Conservation (phyloP, 352 stramenopile species). For the Globisporangium carolinianum region DNA sequence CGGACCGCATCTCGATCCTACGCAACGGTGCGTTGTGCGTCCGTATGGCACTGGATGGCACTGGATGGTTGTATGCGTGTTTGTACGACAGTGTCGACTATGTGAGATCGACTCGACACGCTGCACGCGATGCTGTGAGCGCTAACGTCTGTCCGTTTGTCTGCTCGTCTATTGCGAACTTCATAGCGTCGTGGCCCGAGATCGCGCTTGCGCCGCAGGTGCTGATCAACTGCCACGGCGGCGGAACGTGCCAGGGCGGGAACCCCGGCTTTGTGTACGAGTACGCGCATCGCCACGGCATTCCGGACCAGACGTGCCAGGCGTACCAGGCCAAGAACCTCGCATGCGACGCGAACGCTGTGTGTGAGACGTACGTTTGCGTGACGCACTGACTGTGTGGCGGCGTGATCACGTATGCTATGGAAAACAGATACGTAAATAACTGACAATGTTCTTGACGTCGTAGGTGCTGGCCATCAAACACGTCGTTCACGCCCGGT, state of each 20-base stretch:
- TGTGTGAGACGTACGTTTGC: slow-evolving; percentile 71
- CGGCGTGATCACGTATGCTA: neutral
- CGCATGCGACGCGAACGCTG: slow-evolving; percentile 60
- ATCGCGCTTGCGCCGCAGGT: slow-evolving; percentile 76
- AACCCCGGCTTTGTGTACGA: slow-evolving; percentile 82
- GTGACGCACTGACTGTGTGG: neutral
- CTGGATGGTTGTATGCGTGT: neutral
- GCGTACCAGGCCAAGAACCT: slow-evolving; percentile 87
- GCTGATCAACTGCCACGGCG: slow-evolving; percentile 81
- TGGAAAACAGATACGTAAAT: neutral
- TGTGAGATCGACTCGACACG: no score
- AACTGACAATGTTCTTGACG: neutral
- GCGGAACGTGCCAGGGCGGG: slow-evolving; percentile 68
- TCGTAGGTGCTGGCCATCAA: slow-evolving; percentile 77
- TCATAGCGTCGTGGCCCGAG: slow-evolving; percentile 65
- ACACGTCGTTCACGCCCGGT: slow-evolving; percentile 80
- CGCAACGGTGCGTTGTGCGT: slow-evolving; percentile 50
- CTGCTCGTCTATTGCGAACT: no score
- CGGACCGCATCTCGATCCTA: slow-evolving; percentile 89
- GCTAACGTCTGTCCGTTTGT: no score
- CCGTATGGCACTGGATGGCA: no score
- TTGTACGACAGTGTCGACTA: neutral
- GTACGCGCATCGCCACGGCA: slow-evolving; percentile 83
- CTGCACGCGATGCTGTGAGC: no score
- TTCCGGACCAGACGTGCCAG: slow-evolving; percentile 91